Percentiles rank a stretch among this genome's conserved stretches.
Conservation (phyloP, 805 yeast species). For the Metschnikowia gelsemii region DNA sequence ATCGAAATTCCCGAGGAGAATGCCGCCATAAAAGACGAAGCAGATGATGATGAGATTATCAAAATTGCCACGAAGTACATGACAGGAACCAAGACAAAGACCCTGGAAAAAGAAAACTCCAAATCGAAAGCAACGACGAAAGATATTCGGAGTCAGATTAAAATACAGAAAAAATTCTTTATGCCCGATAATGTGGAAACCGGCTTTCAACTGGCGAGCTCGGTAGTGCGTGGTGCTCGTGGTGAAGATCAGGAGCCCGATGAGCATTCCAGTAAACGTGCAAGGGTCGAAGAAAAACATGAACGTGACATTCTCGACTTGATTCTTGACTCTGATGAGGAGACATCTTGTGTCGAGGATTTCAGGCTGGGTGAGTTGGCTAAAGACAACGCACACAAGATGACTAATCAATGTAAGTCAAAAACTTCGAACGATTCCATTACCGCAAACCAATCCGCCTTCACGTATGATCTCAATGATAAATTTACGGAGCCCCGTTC, state of each 20-base stretch:
- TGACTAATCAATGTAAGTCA: too few relatives aligned
- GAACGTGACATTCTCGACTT: conserved; percentile 15
- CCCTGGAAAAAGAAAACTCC: conserved; percentile 13
- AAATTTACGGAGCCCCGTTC: too few relatives aligned
- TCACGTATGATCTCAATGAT: too few relatives aligned
- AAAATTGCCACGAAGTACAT: conserved; percentile 65
- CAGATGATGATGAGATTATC: conserved; percentile 64
- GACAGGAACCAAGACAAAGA: conserved; percentile 33
- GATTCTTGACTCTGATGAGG: conserved; percentile 18
- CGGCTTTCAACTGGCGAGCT: conserved; percentile 58
- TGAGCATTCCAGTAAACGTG: background rate
- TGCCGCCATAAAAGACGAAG: conserved; percentile 51
- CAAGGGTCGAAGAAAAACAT: background rate
- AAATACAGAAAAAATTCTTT: conserved; percentile 50
- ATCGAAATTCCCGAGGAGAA: conserved; percentile 76
- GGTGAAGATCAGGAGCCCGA: conserved; percentile 1
- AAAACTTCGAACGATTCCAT: too few relatives aligned
- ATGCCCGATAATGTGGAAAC: conserved; percentile 73
- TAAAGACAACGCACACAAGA: too few relatives aligned
- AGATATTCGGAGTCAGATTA: conserved; percentile 14
- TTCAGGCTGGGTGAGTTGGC: too few relatives aligned
- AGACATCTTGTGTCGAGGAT: background rate
- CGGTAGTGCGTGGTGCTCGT: conserved; percentile 38
- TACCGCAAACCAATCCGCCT: too few relatives aligned
- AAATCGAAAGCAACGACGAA: conserved; percentile 18